A percentile compares a stretch with the other conserved stretches of the same genome.
Conservation (phyloP, 768 basidiomycete genomes). For the Rhodotorula diobovata region DNA sequence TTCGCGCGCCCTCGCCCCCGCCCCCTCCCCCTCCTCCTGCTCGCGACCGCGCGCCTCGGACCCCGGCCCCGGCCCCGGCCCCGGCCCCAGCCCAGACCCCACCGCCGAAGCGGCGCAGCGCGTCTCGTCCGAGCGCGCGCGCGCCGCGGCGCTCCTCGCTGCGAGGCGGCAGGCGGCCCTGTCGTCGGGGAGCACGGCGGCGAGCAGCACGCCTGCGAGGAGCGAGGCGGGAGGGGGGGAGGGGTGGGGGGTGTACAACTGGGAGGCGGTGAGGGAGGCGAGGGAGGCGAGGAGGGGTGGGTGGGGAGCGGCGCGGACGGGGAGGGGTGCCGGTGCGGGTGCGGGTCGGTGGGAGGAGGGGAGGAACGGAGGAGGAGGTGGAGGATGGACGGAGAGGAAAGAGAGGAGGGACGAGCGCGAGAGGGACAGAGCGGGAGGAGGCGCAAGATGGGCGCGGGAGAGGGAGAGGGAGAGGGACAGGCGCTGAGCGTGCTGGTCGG, state of each 20-base stretch:
- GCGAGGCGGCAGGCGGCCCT: conserved; percentile 1
- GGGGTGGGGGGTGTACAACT: conserved; percentile 34
- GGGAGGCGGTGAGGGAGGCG: conserved; percentile 19
- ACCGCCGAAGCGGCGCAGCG: conserved; percentile 6
- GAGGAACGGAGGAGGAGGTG: background rate
- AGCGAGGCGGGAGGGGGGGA: conserved; percentile 8
- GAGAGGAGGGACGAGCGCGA: conserved; percentile 3
- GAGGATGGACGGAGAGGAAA: background rate
- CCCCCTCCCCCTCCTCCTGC: background rate
- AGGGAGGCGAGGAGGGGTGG: conserved; percentile 6
- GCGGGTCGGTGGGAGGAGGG: background rate
- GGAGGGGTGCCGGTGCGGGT: too few species aligned
- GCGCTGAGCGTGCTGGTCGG: background rate
- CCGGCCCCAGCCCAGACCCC: background rate
- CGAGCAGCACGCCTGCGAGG: conserved; percentile 17
- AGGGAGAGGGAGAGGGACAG: too few species aligned
- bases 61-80: background rate
- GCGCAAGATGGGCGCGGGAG: background rate
- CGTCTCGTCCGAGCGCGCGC: conserved; percentile 25
- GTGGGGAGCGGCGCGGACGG: too few species aligned
- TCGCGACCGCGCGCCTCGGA: background rate
- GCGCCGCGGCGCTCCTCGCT: conserved; percentile 32
- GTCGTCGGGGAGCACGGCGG: background rate
- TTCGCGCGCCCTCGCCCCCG: conserved; percentile 6
- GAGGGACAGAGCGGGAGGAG: background rate